Base-by-base conservation (phyloP, 805 yeast genomes). In the Candida cerambycidarum region DNA sequence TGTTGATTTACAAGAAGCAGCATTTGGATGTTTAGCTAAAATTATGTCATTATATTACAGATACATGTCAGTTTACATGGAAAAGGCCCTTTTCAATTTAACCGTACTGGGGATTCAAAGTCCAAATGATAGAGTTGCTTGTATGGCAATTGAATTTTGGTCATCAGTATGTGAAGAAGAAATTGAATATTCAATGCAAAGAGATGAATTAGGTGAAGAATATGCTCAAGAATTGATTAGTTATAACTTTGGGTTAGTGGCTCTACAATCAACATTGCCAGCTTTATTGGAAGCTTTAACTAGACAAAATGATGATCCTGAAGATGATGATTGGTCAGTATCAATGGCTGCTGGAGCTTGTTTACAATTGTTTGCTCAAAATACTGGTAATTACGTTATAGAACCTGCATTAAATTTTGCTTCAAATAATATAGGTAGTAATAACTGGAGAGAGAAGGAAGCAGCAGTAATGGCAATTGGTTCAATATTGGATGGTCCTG, bases 381-480 rank as follows among this genome's bases (percentile, higher is more conserved):
- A 85, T 57, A 86, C 95, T 38, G 95, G 92, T 11, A 82, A 85
- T 59, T 82, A 82, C 51, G 90, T 93, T 29, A 88, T 92, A 33
- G 86, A 82, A 49, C 92, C 95, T 32, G 86, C 96, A 4, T 67
- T 93, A 50, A 76, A 74, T 43, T 93, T 89, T 69, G 97, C 93
- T 24, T 90, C 83, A 53, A 73, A 77, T 35, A 85, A 87, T 58
- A 76, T 93, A 41, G 63, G 64, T 2, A 58, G 57, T 48, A 36
- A 48, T 11, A 52, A 52, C 40, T 93, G 99, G 99, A 80, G 93
- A 65, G 68, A 79, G 42, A 83, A 96, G 56, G 99, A 93, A 68
- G 98, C 98, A 18, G 95, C 98, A 1, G 97, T 93, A 5, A 93
- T 93, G 99, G 97, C 99, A 0, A 93, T 93, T 61, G 99, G 99